Base-by-base conservation (phyloP, 2,329 filamentous ascomycete genomes). In the Sarocladium brachiariae region DNA sequence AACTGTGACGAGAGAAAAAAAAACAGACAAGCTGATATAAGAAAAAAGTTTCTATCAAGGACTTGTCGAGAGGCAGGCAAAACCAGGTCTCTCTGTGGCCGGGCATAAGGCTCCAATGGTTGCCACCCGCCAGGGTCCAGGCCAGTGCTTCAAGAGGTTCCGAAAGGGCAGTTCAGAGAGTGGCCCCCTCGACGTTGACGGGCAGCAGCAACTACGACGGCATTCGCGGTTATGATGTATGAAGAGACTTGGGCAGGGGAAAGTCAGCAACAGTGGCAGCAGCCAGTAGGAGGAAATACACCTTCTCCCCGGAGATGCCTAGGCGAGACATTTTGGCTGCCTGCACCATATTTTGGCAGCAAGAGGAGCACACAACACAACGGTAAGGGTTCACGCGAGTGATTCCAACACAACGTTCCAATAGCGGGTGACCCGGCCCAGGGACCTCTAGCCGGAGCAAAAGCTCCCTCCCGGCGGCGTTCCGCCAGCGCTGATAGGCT, bases 261-360 rank as follows among this genome's bases (percentile, higher is more conserved):
- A 21, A 19, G 50, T 19, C 25, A 47, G 31, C 33, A 25, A 33
- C 39, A 9, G 38, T n/a, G 34, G 47, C 31, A 50, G 41, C 31
- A 39, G 31, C 43, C 16, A 30, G 38, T 30, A 52, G 33, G 37
- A 50, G 33, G 16, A 50, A 18, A 18, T n/a, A 35, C 16, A 30
- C 9, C 14, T 25, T 23, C n/a, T n/a, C 14, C 21, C 25, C 18
- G 37, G 34, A 50, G 16, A 25, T 31, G 46, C 23, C 38, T 50
- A 52, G 48, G 46, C 54, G 60, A 58, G 59, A 56, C 59, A 64
- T 64, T 65, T 64, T 63, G 62, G 62, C 55, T 52, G 56, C 43
- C 24, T 31, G 27, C 43, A 47, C 43, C 43, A 33, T n/a, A 47
- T 31, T 43, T 43, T 27, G 23, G 21, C 8, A 33, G 25, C 43